Evolutionary conservation across 257 asterid species (phyloP).

Genomic region (Craterostigma plantagineum): DNA sequence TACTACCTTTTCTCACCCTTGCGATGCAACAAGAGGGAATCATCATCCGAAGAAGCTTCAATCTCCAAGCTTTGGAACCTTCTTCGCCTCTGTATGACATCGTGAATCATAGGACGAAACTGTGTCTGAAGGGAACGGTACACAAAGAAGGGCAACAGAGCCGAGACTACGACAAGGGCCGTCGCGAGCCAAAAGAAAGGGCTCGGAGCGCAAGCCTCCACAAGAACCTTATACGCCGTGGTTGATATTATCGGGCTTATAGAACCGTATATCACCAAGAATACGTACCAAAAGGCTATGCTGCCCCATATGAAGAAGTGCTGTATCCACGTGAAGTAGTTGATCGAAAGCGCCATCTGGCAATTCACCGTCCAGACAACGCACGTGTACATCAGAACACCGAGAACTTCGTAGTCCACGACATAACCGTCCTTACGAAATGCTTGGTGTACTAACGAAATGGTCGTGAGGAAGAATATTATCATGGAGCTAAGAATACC

Average conservation of each 20-base stretch:
- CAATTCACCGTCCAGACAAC: slow-evolving; percentile 90
- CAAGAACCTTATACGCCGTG: slow-evolving; percentile 48
- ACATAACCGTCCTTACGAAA: slow-evolving; percentile 58
- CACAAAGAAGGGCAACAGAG: slow-evolving; percentile 45
- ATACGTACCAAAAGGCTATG: slow-evolving; percentile 56
- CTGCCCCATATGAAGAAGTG: slow-evolving; percentile 95
- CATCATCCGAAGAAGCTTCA: too few relatives aligned
- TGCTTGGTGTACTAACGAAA: slow-evolving; percentile 34
- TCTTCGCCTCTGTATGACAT: slow-evolving; percentile 28
- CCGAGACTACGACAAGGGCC: slow-evolving; percentile 32
- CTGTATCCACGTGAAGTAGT: slow-evolving; percentile 93
- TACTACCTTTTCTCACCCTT: too few relatives aligned
- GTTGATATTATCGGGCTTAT: slow-evolving; percentile 44
- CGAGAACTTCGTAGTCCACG: slow-evolving; percentile 52
- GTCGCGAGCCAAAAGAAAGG: slow-evolving; percentile 63
- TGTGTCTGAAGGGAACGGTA: slow-evolving; percentile 50
- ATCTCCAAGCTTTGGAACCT: too few relatives aligned
- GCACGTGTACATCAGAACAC: slow-evolving; percentile 71
- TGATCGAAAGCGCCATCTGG: slow-evolving; percentile 83
- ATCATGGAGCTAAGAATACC: slow-evolving; percentile 58
- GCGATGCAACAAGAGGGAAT: too few relatives aligned
- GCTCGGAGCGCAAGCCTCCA: slow-evolving; percentile 81
- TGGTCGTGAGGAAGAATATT: slow-evolving; percentile 61
- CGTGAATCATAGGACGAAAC: slow-evolving; percentile 77
- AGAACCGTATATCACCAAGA: slow-evolving; percentile 50